Conservation (phyloP, 2,329 filamentous ascomycete genomes). For the Alternaria panax region DNA sequence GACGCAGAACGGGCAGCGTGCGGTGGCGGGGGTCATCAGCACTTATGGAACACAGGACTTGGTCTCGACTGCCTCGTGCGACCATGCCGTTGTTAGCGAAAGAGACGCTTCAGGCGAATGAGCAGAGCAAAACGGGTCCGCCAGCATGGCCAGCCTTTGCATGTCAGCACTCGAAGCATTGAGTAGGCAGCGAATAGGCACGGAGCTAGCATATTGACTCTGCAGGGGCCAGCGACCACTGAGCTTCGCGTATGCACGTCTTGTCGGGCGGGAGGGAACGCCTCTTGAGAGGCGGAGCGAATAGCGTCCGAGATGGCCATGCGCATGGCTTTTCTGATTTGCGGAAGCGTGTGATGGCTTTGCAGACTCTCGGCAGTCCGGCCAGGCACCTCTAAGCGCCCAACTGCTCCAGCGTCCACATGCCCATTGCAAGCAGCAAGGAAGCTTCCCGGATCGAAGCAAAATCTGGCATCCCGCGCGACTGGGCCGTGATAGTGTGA, state of each 20-base stretch:
- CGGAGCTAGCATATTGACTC: conserved; percentile 36
- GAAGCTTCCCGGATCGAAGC: conserved; percentile 2
- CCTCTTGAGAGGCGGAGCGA: conserved; percentile 32
- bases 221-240: conserved; percentile 41
- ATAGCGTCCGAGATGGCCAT: conserved; percentile 26
- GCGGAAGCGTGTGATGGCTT: conserved; percentile 34
- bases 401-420: conserved; percentile 28
- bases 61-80: conserved; percentile 28
- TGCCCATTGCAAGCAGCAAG: conserved; percentile 13
- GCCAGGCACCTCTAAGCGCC: conserved; percentile 40
- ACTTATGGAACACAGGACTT: conserved; percentile 35
- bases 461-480: conserved; percentile 19
- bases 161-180: conserved; percentile 38
- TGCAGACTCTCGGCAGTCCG: conserved; percentile 25
- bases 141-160: conserved; percentile 37
- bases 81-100: conserved; percentile 26
- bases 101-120: conserved; percentile 26
- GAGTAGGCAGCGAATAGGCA: conserved; percentile 38
- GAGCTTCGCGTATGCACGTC: conserved; percentile 34
- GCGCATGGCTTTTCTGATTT: conserved; percentile 26
- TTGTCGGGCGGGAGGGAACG: conserved; percentile 34
- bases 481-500: conserved; percentile 40
- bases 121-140: conserved; percentile 23
- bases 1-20: conserved; percentile 27
- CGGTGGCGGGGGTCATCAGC: conserved; percentile 37